phyloP scores from a whole-genome alignment of 345 rosid genomes.

The Physaria fendleri region DNA sequence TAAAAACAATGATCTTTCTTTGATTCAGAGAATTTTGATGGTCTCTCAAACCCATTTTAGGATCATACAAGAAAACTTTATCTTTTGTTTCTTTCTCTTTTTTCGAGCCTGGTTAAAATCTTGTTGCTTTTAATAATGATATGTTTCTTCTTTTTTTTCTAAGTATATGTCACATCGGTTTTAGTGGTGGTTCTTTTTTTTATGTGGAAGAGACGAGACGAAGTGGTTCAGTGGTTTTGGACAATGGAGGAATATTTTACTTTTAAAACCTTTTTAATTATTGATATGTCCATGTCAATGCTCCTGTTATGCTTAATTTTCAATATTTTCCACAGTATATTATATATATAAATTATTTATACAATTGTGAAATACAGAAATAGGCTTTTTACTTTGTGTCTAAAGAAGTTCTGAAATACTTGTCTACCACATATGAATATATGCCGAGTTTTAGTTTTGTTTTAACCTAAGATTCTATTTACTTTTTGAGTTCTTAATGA shows the following conservation, averaged over 20 bases:
- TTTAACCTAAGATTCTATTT: background rate
- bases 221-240: constrained; percentile 28
- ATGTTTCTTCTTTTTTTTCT: constrained; percentile 11
- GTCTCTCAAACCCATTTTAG: constrained; percentile 29
- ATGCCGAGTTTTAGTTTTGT: background rate
- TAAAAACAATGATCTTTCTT: constrained; percentile 15
- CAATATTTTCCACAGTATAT: background rate
- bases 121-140: background rate
- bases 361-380: constrained; percentile 3
- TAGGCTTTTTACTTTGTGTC: background rate
- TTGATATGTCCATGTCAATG: constrained; percentile 8
- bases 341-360: background rate
- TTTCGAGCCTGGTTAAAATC: too few species aligned
- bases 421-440: background rate
- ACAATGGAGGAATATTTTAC: background rate
- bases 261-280: background rate
- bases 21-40: constrained; percentile 6
- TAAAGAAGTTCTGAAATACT: background rate
- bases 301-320: background rate
- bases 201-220: constrained; percentile 24
- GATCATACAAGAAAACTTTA: background rate
- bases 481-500: background rate
- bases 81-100: background rate
- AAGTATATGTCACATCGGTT: constrained; percentile 9
- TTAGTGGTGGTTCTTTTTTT: constrained; percentile 20